These are phyloP conservation scores for Suillus ampliporus DNA, from an alignment of 768 basidiomycete species.

Conservation along the genomic window DNA sequence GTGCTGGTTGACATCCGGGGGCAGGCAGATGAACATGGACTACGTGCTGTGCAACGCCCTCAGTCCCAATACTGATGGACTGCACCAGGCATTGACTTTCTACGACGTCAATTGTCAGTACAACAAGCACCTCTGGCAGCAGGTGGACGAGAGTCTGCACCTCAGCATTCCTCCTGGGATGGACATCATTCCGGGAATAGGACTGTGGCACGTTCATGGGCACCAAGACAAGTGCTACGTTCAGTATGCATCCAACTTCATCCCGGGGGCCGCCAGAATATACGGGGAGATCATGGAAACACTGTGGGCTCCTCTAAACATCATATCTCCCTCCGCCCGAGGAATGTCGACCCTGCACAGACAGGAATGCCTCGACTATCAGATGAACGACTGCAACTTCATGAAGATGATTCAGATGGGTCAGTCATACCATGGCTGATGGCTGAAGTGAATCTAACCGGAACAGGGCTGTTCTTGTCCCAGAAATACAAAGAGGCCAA, in stretches of 20 bases:
- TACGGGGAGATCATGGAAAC: conserved; percentile 17
- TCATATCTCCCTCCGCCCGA: neutral
- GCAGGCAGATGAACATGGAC: conserved; percentile 18
- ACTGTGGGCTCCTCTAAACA: conserved; percentile 5
- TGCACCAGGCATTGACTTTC: neutral
- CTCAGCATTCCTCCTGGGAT: neutral
- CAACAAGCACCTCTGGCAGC: conserved; percentile 11
- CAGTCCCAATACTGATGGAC: neutral
- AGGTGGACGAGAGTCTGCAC: too few relatives aligned
- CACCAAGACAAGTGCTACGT: conserved; percentile 30
- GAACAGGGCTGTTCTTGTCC: neutral
- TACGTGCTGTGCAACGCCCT: neutral
- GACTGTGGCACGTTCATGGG: conserved; percentile 32
- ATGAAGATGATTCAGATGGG: conserved; percentile 27
- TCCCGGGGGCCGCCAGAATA: neutral
- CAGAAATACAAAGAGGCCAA: neutral
- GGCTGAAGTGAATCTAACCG: too few relatives aligned
- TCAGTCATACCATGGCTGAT: conserved; percentile 14
- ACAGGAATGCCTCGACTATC: conserved; percentile 25
- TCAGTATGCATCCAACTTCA: neutral
- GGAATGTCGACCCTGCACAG: neutral
- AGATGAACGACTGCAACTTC: conserved; percentile 27
- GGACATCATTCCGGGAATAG: conserved; percentile 22
- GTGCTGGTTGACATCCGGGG: conserved; percentile 21
- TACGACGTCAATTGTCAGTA: conserved; percentile 19